Percentiles rank a stretch among this genome's conserved stretches.
These are phyloP conservation scores for Salix koriyanagi DNA, from an alignment of 345 rosid species.

Conservation along the genomic window DNA sequence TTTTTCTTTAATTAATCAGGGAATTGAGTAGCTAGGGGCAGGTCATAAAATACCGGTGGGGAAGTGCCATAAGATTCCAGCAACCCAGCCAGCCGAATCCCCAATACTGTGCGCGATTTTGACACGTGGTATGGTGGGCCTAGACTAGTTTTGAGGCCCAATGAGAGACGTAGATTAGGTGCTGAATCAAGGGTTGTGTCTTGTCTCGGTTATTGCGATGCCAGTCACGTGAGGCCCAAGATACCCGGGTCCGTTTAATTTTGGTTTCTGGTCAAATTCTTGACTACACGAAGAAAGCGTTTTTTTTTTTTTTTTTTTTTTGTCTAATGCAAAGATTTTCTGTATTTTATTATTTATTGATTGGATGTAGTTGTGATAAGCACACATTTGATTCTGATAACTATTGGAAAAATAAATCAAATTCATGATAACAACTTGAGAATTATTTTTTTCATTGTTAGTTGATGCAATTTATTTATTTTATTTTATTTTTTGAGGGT, in stretches of 20 bases:
- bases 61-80: slow-evolving; percentile 20
- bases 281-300: slow-evolving; percentile 19
- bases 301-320: no score
- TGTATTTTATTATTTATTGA: background rate
- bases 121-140: slow-evolving; percentile 36
- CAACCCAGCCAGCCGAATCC: slow-evolving; percentile 46
- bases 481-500: no score
- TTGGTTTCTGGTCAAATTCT: slow-evolving; percentile 29
- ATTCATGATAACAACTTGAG: background rate
- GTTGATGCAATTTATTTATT: no score
- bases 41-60: slow-evolving; percentile 1
- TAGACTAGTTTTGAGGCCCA: background rate
- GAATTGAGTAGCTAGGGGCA: background rate
- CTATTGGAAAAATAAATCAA: no score
- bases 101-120: slow-evolving; percentile 13
- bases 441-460: no score
- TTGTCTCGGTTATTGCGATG: background rate
- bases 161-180: background rate
- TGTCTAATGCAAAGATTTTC: background rate
- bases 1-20: background rate
- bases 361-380: background rate
- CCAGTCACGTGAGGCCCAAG: slow-evolving; percentile 79
- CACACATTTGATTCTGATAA: background rate
- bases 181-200: slow-evolving; percentile 9
- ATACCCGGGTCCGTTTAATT: slow-evolving; percentile 51